Conservation (phyloP, 2,329 filamentous ascomycete species). For the Exophiala xenobiotica region DNA sequence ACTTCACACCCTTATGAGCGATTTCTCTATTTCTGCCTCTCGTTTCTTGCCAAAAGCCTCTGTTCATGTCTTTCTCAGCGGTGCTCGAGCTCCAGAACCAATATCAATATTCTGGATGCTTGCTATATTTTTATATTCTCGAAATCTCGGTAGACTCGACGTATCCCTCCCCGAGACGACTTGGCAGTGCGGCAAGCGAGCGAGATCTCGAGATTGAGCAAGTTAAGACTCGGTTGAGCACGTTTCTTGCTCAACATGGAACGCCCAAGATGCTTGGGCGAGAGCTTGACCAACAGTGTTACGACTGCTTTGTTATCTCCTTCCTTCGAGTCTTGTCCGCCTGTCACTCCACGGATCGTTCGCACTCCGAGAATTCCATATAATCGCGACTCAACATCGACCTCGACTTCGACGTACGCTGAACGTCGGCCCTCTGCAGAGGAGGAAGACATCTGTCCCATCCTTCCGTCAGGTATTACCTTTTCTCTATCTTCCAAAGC, state of each 20-base stretch:
- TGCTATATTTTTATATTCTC: background rate
- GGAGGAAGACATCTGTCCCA: background rate
- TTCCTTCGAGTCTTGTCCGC: conserved; percentile 5
- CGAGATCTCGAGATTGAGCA: conserved; percentile 10
- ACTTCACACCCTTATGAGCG: too few species aligned
- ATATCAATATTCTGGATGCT: background rate
- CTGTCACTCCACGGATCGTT: conserved; percentile 10
- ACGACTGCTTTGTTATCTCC: conserved; percentile 11
- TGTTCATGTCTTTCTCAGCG: background rate
- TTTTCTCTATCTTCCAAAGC: background rate
- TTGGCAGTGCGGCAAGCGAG: background rate
- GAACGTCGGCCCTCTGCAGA: background rate
- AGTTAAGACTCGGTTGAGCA: conserved; percentile 4
- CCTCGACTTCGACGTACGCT: too few species aligned
- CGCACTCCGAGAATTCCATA: conserved; percentile 6
- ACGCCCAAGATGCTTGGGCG: conserved; percentile 14
- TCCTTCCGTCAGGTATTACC: background rate
- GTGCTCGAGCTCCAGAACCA: background rate
- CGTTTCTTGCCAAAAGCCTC: too few species aligned
- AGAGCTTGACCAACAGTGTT: conserved; percentile 7
- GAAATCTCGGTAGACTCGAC: background rate
- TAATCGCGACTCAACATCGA: background rate
- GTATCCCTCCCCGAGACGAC: conserved; percentile 4
- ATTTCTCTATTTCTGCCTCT: too few species aligned
- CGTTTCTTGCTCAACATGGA: conserved; percentile 9